A percentile compares a stretch with the other conserved stretches of the same genome.
Conservation (phyloP, 2,329 filamentous ascomycete genomes). For the Paecilomyces niveus region DNA sequence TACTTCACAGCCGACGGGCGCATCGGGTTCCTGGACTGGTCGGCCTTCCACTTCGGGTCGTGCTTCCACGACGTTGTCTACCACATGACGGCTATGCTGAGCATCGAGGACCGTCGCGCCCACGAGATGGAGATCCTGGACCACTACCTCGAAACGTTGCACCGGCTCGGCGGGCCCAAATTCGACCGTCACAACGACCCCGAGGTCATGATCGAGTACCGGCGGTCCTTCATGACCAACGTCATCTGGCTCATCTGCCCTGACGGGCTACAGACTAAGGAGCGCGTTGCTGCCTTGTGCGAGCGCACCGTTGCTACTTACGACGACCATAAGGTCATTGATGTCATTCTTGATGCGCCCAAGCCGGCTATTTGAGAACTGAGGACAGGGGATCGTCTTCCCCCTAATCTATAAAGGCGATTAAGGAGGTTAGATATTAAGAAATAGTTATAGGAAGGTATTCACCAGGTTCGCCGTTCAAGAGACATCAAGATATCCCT, state of each 20-base stretch:
- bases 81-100: neutral
- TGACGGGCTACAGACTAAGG: neutral
- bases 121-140: neutral
- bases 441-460: no score
- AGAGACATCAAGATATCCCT: no score
- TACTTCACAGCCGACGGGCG: neutral
- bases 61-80: constrained; percentile 1
- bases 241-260: neutral
- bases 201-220: neutral
- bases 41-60: neutral
- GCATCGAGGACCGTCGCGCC: neutral
- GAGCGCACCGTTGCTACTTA: neutral
- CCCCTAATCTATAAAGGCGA: no score
- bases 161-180: neutral
- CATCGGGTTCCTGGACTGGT: neutral
- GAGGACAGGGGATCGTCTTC: no score
- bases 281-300: neutral
- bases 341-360: neutral
- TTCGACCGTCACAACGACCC: neutral
- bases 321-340: neutral
- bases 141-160: neutral
- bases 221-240: neutral
- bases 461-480: no score
- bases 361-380: neutral
- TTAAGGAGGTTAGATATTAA: no score